Conservation (phyloP, 1,284 basidiomycete genomes). For the Ceratobasidium sp. region DNA sequence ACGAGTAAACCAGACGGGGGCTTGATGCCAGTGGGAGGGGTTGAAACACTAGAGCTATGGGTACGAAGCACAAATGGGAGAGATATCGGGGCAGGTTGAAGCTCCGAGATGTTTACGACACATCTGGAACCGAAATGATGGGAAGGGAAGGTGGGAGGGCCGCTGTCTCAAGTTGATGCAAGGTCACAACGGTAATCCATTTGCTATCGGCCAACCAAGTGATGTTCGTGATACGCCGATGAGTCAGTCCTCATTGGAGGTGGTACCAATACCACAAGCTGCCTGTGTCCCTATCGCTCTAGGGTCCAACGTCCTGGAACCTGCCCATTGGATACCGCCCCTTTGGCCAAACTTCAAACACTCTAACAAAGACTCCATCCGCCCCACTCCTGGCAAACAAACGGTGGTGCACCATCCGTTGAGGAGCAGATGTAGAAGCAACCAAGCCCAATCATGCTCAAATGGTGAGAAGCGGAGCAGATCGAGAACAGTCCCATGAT, state of each 20-base stretch:
- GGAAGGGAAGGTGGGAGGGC: slow-evolving; percentile 66
- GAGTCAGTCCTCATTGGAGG: slow-evolving; percentile 73
- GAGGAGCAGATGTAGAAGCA: not conserved
- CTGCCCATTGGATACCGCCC: slow-evolving; percentile 17
- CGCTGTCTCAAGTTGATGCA: slow-evolving; percentile 74
- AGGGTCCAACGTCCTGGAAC: not conserved
- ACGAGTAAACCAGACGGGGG: slow-evolving; percentile 24
- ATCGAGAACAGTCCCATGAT: slow-evolving; percentile 63
- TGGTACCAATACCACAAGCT: slow-evolving; percentile 69
- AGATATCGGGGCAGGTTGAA: slow-evolving; percentile 57
- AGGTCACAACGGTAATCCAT: slow-evolving; percentile 72
- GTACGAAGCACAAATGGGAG: not conserved
- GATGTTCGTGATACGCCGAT: slow-evolving; percentile 66
- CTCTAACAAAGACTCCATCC: slow-evolving; percentile 41
- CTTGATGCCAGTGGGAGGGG: not conserved
- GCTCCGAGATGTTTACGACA: slow-evolving; percentile 53
- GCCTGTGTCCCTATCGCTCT: slow-evolving; percentile 45
- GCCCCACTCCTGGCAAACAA: slow-evolving; percentile 43
- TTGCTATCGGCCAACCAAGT: slow-evolving; percentile 67
- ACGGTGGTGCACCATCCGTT: slow-evolving; percentile 43
- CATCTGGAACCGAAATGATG: slow-evolving; percentile 66
- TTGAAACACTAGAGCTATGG: not conserved
- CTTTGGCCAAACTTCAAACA: slow-evolving; percentile 43
- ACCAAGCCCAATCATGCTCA: slow-evolving; percentile 6
- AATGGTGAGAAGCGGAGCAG: slow-evolving; percentile 54